Conservation (phyloP, 176 grass and related monocot species). For the Phoenix dactylifera region DNA sequence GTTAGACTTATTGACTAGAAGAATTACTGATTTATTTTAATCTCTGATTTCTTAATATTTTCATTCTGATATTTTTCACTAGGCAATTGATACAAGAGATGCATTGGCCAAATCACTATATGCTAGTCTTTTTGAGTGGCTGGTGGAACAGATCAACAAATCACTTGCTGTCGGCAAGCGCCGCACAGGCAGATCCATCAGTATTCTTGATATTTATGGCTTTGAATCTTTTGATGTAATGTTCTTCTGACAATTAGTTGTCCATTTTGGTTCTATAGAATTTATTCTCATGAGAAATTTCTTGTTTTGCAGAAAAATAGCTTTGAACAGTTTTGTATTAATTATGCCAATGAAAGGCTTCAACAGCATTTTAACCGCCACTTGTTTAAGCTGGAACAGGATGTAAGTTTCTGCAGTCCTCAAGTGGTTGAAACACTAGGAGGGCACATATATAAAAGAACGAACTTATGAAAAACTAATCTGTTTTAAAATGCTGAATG, state of each 20-base stretch:
- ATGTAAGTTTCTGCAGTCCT: constrained; percentile 29
- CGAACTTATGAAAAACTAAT: too few relatives aligned
- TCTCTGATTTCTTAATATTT: not conserved
- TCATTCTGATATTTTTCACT: constrained; percentile 28
- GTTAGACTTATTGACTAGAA: constrained; percentile 22
- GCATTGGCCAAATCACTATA: constrained; percentile 90
- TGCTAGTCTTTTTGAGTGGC: constrained; percentile 92
- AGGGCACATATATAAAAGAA: too few relatives aligned
- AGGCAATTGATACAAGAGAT: constrained; percentile 93
- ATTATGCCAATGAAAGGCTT: constrained; percentile 96
- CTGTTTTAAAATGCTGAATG: too few relatives aligned
- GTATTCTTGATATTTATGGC: constrained; percentile 98
- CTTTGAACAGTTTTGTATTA: constrained; percentile 99
- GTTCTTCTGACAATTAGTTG: constrained; percentile 13
- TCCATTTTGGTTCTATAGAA: constrained; percentile 11
- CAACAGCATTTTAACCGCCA: constrained; percentile 99
- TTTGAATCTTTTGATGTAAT: constrained; percentile 95
- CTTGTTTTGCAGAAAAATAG: constrained; percentile 62
- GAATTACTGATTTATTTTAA: constrained; percentile 11
- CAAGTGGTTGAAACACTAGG: too few relatives aligned
- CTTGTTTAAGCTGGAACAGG: constrained; percentile 97
- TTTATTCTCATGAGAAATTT: constrained; percentile 25
- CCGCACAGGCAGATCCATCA: constrained; percentile 86
- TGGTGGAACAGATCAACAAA: constrained; percentile 96
- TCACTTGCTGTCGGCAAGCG: constrained; percentile 82